Conservation (phyloP, 495 filamentous ascomycete genomes). For the Penicillium ochrochloron region DNA sequence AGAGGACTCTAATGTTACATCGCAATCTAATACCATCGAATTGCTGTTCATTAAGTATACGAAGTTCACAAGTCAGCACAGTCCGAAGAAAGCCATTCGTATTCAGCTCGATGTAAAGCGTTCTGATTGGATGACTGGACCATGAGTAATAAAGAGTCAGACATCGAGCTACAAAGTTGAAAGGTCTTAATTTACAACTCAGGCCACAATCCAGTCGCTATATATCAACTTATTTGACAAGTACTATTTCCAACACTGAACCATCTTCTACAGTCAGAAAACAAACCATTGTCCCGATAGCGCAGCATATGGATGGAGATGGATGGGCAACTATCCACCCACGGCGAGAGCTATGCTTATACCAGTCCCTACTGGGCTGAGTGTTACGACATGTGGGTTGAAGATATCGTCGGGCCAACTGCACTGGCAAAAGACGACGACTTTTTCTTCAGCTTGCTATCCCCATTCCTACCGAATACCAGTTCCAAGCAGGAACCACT, state of each 20-base stretch:
- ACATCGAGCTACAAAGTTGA: no score
- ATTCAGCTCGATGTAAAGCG: background rate
- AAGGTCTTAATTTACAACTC: no score
- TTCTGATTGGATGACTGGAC: background rate
- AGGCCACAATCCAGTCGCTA: background rate
- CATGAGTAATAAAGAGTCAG: background rate
- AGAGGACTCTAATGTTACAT: no score
- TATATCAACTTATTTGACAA: background rate
- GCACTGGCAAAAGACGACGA: background rate
- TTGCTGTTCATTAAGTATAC: background rate
- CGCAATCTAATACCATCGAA: background rate
- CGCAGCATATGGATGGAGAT: background rate
- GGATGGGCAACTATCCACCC: background rate
- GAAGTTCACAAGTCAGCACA: background rate
- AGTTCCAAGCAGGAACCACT: background rate
- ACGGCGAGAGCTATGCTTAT: constrained; percentile 1
- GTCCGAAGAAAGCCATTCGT: background rate
- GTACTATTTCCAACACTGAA: background rate
- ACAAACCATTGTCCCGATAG: background rate
- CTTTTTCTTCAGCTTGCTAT: background rate
- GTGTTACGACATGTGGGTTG: background rate
- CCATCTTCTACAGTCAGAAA: background rate
- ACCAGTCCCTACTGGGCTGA: background rate
- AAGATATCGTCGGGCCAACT: background rate
- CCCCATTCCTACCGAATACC: background rate